phyloP scores from a whole-genome alignment of 306 rosid genomes.

The Castanopsis chinensis region DNA sequence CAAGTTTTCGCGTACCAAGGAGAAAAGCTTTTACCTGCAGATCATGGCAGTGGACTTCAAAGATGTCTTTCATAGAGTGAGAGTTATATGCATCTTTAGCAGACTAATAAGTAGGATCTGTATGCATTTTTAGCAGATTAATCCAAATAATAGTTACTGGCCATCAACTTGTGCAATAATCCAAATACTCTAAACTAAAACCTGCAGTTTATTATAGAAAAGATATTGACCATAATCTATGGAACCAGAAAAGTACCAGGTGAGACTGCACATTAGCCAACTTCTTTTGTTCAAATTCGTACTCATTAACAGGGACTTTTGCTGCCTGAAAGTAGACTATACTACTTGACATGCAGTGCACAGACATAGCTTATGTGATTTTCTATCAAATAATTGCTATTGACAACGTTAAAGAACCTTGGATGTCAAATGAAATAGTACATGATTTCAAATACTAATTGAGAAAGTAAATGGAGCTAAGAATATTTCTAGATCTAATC shows the following conservation, averaged over 20 bases:
- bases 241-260: no score
- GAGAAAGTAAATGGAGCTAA: background rate
- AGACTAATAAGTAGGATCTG: no score
- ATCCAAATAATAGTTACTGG: slow-evolving; percentile 66
- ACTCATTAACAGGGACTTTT: slow-evolving; percentile 87
- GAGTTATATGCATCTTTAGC: slow-evolving; percentile 75
- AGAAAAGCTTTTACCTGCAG: slow-evolving; percentile 53
- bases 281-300: slow-evolving; percentile 24
- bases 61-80: slow-evolving; percentile 92
- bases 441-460: background rate
- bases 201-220: no score
- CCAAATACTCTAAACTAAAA: no score
- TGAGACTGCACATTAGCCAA: no score
- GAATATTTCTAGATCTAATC: background rate
- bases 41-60: slow-evolving; percentile 85
- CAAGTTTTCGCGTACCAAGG: background rate
- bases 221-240: no score
- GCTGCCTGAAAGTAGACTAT: slow-evolving; percentile 57
- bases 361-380: background rate
- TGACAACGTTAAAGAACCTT: background rate
- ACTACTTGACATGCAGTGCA: no score
- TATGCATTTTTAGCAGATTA: slow-evolving; percentile 44
- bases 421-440: background rate
- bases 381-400: slow-evolving; percentile 9
- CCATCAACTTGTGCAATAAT: slow-evolving; percentile 68